A percentile compares a stretch with the other conserved stretches of the same genome.
These are phyloP conservation scores for Diplogelasinospora grovesii DNA, from an alignment of 495 filamentous ascomycete species.

Conservation along the genomic window DNA sequence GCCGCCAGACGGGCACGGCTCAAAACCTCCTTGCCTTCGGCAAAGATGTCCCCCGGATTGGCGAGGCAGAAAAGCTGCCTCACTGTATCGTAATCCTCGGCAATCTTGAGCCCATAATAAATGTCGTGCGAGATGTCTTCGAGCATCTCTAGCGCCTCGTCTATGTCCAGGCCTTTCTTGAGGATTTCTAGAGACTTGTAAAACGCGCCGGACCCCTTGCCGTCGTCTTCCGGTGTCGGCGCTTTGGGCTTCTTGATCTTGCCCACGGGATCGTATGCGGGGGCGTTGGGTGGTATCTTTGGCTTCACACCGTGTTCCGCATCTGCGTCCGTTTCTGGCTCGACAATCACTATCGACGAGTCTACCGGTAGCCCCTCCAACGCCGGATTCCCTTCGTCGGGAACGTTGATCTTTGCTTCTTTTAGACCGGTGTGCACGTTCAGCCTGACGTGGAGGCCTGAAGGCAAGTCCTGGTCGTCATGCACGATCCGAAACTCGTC, in stretches of 20 bases:
- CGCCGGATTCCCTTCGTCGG: constrained; percentile 36
- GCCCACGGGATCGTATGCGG: constrained; percentile 44
- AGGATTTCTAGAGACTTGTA: constrained; percentile 36
- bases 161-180: constrained; percentile 31
- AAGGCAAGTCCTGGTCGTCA: constrained; percentile 57
- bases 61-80: constrained; percentile 39
- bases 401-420: constrained; percentile 55
- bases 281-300: constrained; percentile 30
- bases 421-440: constrained; percentile 55
- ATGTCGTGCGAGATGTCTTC: constrained; percentile 57
- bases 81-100: constrained; percentile 41
- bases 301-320: constrained; percentile 11
- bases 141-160: constrained; percentile 43
- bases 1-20: constrained; percentile 42
- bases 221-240: constrained; percentile 21
- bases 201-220: constrained; percentile 25
- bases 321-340: constrained; percentile 26
- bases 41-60: constrained; percentile 13
- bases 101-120: constrained; percentile 61
- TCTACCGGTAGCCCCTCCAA: constrained; percentile 41
- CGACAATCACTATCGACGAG: constrained; percentile 42
- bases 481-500: constrained; percentile 54
- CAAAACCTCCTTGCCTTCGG: constrained; percentile 4
- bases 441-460: constrained; percentile 56
- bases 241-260: constrained; percentile 39